Conservation (phyloP, 2,329 filamentous ascomycete genomes). For the Paracoccidioides lutzii region DNA sequence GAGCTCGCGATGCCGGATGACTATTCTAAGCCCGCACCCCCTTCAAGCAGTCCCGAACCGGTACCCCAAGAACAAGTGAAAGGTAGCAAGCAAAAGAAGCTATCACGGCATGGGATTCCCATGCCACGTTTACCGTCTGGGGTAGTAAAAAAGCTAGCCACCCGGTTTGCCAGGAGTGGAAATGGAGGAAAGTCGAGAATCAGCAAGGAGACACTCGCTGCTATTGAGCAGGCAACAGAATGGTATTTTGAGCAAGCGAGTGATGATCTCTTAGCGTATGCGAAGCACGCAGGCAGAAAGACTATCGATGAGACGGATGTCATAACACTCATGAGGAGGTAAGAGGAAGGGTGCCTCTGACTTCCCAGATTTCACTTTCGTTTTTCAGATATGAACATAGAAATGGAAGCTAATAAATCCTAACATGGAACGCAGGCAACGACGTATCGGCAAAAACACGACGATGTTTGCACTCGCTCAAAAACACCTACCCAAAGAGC, state of each 20-base stretch:
- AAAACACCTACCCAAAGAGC: slow-evolving; percentile 65
- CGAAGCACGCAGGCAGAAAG: slow-evolving; percentile 67
- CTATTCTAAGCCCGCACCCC: slow-evolving; percentile 20
- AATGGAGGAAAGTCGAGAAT: slow-evolving; percentile 56
- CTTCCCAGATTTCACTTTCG: background rate
- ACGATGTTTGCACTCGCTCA: slow-evolving; percentile 79
- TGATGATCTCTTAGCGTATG: slow-evolving; percentile 67
- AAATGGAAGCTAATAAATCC: slow-evolving; percentile 12
- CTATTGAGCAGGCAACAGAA: slow-evolving; percentile 67
- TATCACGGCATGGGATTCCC: slow-evolving; percentile 59
- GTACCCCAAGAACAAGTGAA: slow-evolving; percentile 19
- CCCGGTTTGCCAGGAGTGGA: slow-evolving; percentile 55
- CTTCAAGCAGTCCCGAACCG: slow-evolving; percentile 25
- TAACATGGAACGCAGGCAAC: slow-evolving; percentile 49
- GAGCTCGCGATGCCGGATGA: slow-evolving; percentile 19
- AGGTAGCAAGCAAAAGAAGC: slow-evolving; percentile 37
- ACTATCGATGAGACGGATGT: slow-evolving; percentile 79
- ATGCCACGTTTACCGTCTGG: slow-evolving; percentile 62
- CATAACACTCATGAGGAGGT: slow-evolving; percentile 72
- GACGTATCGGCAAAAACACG: slow-evolving; percentile 56
- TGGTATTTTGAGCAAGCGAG: slow-evolving; percentile 87
- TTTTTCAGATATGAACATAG: background rate
- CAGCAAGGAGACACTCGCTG: slow-evolving; percentile 57
- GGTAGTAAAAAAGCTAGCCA: slow-evolving; percentile 54
- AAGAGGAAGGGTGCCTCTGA: slow-evolving; percentile 23